phyloP scores from a whole-genome alignment of 164 flowering plant species.

The Macadamia tetraphylla region DNA sequence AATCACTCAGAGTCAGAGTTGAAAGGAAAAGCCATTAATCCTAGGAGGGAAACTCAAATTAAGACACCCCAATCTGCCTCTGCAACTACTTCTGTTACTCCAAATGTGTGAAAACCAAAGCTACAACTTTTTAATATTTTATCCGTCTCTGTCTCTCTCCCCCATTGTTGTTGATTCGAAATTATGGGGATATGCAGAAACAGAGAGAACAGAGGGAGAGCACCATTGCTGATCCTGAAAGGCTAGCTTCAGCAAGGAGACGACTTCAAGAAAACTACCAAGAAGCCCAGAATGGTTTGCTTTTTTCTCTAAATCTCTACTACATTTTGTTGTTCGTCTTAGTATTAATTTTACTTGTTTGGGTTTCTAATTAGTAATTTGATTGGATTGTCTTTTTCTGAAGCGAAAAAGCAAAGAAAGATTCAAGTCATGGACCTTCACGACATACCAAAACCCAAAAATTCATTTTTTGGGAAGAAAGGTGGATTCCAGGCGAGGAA shows the following conservation, averaged over 20 bases:
- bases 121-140: not conserved
- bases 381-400: conserved; percentile 17
- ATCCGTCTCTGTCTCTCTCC: not conserved
- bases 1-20: conserved; percentile 46
- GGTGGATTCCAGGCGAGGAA: conserved; percentile 71
- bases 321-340: not conserved
- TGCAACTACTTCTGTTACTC: conserved; percentile 27
- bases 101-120: conserved; percentile 26
- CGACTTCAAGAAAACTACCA: conserved; percentile 87
- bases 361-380: not conserved
- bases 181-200: conserved; percentile 34
- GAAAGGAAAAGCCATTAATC: conserved; percentile 30
- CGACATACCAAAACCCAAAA: conserved; percentile 87
- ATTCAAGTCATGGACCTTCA: conserved; percentile 93
- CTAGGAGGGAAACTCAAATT: conserved; percentile 38
- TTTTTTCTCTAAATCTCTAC: not conserved
- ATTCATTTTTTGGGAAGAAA: conserved; percentile 64
- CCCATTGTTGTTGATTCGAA: not conserved
- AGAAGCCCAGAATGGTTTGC: conserved; percentile 87
- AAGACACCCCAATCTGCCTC: conserved; percentile 29
- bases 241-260: conserved; percentile 77
- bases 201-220: conserved; percentile 40
- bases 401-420: conserved; percentile 97
- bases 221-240: conserved; percentile 47
- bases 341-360: not conserved